These are phyloP conservation scores for Penicillium waksmanii DNA, from an alignment of 495 filamentous ascomycete genomes.

Conservation along the genomic window DNA sequence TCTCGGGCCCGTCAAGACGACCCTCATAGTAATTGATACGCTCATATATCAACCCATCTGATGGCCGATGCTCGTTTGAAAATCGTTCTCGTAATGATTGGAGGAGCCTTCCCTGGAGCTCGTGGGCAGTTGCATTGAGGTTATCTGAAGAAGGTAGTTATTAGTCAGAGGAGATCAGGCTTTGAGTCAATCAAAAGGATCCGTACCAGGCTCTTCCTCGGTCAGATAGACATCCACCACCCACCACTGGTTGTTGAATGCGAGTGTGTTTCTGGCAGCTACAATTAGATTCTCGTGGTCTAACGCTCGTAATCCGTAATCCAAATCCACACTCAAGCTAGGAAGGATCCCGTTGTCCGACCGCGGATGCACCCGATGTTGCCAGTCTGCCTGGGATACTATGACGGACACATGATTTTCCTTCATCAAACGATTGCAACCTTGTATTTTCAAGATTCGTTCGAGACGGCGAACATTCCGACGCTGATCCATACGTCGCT, in stretches of 20 bases:
- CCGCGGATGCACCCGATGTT: not conserved
- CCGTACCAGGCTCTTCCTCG: slow-evolving; percentile 1
- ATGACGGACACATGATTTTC: slow-evolving; percentile 7
- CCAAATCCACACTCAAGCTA: slow-evolving; percentile 1
- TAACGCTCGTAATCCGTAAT: slow-evolving; percentile 10
- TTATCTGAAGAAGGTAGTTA: not conserved
- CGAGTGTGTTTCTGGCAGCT: slow-evolving; percentile 8
- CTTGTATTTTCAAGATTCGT: slow-evolving; percentile 7
- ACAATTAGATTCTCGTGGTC: slow-evolving; percentile 17
- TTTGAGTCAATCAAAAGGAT: not conserved
- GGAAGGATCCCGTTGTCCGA: not conserved
- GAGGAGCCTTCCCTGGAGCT: slow-evolving; percentile 8
- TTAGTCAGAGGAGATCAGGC: too few relatives aligned
- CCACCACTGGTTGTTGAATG: slow-evolving; percentile 15
- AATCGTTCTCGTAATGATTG: slow-evolving; percentile 14
- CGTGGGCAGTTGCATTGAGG: not conserved
- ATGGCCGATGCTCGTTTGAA: slow-evolving; percentile 13
- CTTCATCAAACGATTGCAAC: slow-evolving; percentile 5
- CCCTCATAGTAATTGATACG: slow-evolving; percentile 20
- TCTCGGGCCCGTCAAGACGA: too few relatives aligned
- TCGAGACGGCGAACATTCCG: not conserved
- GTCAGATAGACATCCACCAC: slow-evolving; percentile 21
- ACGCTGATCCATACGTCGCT: slow-evolving; percentile 1
- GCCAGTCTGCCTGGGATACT: not conserved
- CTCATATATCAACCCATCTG: slow-evolving; percentile 21